Evolutionary conservation across 331 rosid species (phyloP).

Genomic region (Quercus lobata): DNA sequence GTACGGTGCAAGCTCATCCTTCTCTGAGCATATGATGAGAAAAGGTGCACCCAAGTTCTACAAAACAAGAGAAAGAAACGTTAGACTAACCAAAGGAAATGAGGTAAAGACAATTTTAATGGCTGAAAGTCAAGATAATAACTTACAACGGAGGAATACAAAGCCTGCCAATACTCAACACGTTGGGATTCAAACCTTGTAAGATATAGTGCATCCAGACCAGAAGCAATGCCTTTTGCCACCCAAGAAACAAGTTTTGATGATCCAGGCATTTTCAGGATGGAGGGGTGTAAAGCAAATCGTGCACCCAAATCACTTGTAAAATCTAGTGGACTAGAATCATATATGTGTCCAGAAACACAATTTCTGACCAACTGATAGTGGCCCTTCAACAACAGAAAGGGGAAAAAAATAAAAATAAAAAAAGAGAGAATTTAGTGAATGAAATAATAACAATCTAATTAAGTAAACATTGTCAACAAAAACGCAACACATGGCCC

Average conservation of each 20-base stretch:
- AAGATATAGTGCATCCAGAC: slow-evolving; percentile 84
- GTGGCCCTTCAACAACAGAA: slow-evolving; percentile 39
- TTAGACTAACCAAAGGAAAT: slow-evolving; percentile 10
- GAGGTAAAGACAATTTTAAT: not conserved
- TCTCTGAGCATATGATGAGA: slow-evolving; percentile 77
- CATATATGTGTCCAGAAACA: slow-evolving; percentile 78
- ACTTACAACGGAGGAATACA: slow-evolving; percentile 84
- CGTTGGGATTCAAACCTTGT: slow-evolving; percentile 82
- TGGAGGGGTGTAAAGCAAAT: slow-evolving; percentile 61
- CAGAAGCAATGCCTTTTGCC: slow-evolving; percentile 79
- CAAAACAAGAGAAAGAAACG: not conserved
- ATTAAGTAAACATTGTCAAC: slow-evolving; percentile 1
- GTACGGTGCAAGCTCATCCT: slow-evolving; percentile 66
- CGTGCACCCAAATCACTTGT: slow-evolving; percentile 88
- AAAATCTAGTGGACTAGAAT: slow-evolving; percentile 92
- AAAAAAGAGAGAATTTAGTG: not conserved
- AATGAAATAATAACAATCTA: not conserved
- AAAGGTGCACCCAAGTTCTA: slow-evolving; percentile 86
- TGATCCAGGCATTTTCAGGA: slow-evolving; percentile 77
- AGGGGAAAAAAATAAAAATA: not conserved
- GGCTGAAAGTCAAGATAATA: slow-evolving; percentile 13
- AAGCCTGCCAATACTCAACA: slow-evolving; percentile 83
- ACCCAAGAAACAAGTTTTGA: slow-evolving; percentile 78
- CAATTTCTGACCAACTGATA: slow-evolving; percentile 68
- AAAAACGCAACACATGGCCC: not conserved